Evolutionary conservation across 2,329 filamentous ascomycete species (phyloP).

Genomic region (Aspergillus caelatus): DNA sequence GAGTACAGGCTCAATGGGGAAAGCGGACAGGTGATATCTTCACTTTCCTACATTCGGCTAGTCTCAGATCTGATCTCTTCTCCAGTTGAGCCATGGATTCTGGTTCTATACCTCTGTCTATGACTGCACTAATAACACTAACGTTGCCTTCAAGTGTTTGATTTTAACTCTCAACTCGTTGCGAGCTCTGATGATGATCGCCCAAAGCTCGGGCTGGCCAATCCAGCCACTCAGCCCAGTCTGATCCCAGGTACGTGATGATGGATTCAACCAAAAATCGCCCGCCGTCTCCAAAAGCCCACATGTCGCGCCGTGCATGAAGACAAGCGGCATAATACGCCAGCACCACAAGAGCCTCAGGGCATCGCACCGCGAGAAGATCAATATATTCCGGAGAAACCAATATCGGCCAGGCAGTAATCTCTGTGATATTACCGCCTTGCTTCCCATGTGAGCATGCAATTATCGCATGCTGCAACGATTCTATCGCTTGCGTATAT

Average conservation of each 20-base stretch:
- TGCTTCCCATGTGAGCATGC: neutral
- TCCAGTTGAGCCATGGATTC: neutral
- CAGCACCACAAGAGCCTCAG: slow-evolving; percentile 43
- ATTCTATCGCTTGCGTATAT: slow-evolving; percentile 16
- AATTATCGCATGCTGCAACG: slow-evolving; percentile 13
- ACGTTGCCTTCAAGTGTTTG: too few species aligned
- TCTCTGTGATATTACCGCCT: neutral
- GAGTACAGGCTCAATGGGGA: neutral
- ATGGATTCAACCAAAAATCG: slow-evolving; percentile 29
- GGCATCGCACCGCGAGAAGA: slow-evolving; percentile 32
- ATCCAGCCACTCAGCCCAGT: slow-evolving; percentile 32
- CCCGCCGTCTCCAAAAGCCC: slow-evolving; percentile 38
- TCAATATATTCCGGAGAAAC: slow-evolving; percentile 32
- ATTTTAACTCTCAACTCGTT: neutral
- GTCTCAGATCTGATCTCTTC: neutral
- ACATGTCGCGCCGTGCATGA: slow-evolving; percentile 36
- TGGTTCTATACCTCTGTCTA: neutral
- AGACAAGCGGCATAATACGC: slow-evolving; percentile 43
- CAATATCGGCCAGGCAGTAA: slow-evolving; percentile 32
- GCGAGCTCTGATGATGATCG: neutral
- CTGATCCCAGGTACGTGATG: slow-evolving; percentile 24
- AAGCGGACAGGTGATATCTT: neutral
- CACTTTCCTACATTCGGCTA: neutral
- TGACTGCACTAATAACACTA: neutral
- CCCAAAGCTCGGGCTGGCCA: slow-evolving; percentile 23